phyloP scores from a whole-genome alignment of 345 rosid genomes.

The Carallia brachiata region DNA sequence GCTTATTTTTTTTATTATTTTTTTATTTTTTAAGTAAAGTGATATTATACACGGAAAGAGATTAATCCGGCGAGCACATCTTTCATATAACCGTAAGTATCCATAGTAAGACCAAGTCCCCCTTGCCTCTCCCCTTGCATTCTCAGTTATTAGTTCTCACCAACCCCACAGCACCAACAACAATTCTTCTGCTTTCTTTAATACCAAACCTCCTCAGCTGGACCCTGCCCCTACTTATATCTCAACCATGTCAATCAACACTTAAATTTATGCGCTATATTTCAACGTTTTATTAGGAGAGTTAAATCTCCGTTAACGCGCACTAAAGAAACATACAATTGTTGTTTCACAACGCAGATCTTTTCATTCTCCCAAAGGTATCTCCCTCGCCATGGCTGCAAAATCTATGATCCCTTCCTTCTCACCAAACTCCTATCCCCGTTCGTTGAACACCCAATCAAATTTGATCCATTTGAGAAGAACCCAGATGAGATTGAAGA shows the following conservation, averaged over 20 bases:
- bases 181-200: not conserved
- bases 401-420: slow-evolving; percentile 29
- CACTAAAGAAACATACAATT: not conserved
- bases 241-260: too few species aligned
- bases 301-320: slow-evolving; percentile 24
- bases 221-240: not conserved
- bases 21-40: too few species aligned
- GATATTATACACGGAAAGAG: too few species aligned
- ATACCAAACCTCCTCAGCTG: not conserved
- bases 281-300: not conserved
- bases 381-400: slow-evolving; percentile 35
- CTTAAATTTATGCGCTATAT: not conserved
- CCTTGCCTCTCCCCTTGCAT: not conserved
- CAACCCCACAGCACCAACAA: slow-evolving; percentile 8
- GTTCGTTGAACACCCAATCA: slow-evolving; percentile 20
- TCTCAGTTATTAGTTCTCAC: not conserved
- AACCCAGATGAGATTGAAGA: slow-evolving; percentile 30
- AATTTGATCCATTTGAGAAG: slow-evolving; percentile 19
- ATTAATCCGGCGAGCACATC: too few species aligned
- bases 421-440: slow-evolving; percentile 9
- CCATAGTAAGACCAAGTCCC: not conserved
- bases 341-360: too few species aligned
- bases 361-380: too few species aligned
- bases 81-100: too few species aligned
- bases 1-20: too few species aligned